Evolutionary conservation across 2,329 filamentous ascomycete genomes (phyloP), one percentile per base, ranked within the genome.

Genomic region (Neopestalotiopsis clavispora): DNA sequence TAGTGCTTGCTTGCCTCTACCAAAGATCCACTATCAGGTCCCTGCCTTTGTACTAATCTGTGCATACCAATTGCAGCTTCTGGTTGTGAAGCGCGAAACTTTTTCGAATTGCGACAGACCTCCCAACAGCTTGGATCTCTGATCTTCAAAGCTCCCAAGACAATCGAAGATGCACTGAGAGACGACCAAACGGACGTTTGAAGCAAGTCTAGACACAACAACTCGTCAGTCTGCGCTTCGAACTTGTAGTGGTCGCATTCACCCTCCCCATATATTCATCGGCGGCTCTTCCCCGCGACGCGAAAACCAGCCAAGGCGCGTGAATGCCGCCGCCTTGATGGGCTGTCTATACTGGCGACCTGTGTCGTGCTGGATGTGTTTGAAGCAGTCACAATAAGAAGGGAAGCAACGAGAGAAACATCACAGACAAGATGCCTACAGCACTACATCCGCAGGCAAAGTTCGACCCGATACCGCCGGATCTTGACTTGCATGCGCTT

Each of bases 381-480:
- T 6, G 9, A 52, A 52, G 20, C 17, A 17, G n/a, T 10, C 45
- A n/a, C 20, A 3, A n/a, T 52, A 52, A 20, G 20, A 52, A 17
- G 4, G 45, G 45, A 14, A 40, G 28, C 34, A 13, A 13, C 34
- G 20, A 5, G 12, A 62, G n/a, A 30, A 62, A 12, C 17, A 59
- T 4, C 12, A 68, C 65, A 67, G 68, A 70, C 75, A 86, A 76
- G 34, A 97, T 97, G 94, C 92, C 93, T 67, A 83, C 85, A 17
- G 86, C 92, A 14, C 84, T 91, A 69, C 90, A 95, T 75, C 94
- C 94, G 0, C 91, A 94, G 77, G 94, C 94, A 17, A 94, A 94
- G 65, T 98, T 98, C 80, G 94, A 97, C 79, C 95, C 95, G 1
- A 93, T 98, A 61, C 89, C 94, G 0, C 95, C 95, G 0, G 90